These are phyloP conservation scores for Datisca glomerata DNA, from an alignment of 306 rosid species.

Conservation along the genomic window DNA sequence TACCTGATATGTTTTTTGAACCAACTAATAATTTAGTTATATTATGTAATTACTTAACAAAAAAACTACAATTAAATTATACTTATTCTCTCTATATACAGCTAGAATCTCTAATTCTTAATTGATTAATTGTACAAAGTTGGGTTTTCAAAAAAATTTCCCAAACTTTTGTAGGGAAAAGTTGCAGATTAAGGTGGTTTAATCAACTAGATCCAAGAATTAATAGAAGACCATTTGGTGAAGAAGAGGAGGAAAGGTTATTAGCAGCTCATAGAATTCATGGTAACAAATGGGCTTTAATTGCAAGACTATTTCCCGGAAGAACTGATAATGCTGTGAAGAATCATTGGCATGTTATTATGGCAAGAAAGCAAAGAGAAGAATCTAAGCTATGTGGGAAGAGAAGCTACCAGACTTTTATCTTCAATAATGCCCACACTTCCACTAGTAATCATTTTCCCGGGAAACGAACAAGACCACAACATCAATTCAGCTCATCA, in stretches of 20 bases:
- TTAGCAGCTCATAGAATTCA: slow-evolving; percentile 4
- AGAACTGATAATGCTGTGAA: slow-evolving; percentile 6
- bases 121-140: neutral
- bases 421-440: neutral
- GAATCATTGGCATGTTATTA: slow-evolving; percentile 3
- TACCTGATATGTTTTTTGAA: too few relatives aligned
- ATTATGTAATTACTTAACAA: too few relatives aligned
- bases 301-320: slow-evolving; percentile 4
- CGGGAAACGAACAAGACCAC: neutral
- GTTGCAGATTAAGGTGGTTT: slow-evolving; percentile 93
- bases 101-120: neutral
- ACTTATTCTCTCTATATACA: too few relatives aligned
- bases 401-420: slow-evolving; percentile 33
- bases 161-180: slow-evolving; percentile 42
- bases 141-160: neutral
- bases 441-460: neutral
- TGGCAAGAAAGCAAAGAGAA: slow-evolving; percentile 4
- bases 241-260: slow-evolving; percentile 63
- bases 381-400: slow-evolving; percentile 11
- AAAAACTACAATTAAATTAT: too few relatives aligned
- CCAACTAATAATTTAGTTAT: too few relatives aligned
- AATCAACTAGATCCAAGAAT: slow-evolving; percentile 92
- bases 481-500: neutral
- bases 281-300: neutral
- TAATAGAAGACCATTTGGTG: slow-evolving; percentile 74